Evolutionary conservation across 345 rosid genomes (phyloP).

Genomic region (Citrus sinensis): DVS_A1.0 CM039163.1:43182501-43183000

Average conservation of each 20-base stretch:
- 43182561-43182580: slow-evolving; percentile 42
- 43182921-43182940: slow-evolving; percentile 56
- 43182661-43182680: background rate
- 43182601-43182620: background rate
- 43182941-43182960: slow-evolving; percentile 56
- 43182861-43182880: slow-evolving; percentile 49
- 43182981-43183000: slow-evolving; percentile 32
- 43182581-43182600: slow-evolving; percentile 57
- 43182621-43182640: background rate
- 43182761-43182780: background rate
- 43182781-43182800: background rate
- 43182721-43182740: slow-evolving; percentile 56
- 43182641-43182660: background rate
- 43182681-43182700: background rate
- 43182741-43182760: slow-evolving; percentile 43
- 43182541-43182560: slow-evolving; percentile 49
- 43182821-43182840: background rate
- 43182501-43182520: slow-evolving; percentile 26
- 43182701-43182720: slow-evolving; percentile 21
- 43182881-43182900: slow-evolving; percentile 49
- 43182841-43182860: slow-evolving; percentile 33
- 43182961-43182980: slow-evolving; percentile 53
- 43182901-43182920: slow-evolving; percentile 53
- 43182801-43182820: background rate
- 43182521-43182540: slow-evolving; percentile 35